Base-by-base conservation (phyloP, 140 eudicot species). In the Eryngium alpinum region DNA sequence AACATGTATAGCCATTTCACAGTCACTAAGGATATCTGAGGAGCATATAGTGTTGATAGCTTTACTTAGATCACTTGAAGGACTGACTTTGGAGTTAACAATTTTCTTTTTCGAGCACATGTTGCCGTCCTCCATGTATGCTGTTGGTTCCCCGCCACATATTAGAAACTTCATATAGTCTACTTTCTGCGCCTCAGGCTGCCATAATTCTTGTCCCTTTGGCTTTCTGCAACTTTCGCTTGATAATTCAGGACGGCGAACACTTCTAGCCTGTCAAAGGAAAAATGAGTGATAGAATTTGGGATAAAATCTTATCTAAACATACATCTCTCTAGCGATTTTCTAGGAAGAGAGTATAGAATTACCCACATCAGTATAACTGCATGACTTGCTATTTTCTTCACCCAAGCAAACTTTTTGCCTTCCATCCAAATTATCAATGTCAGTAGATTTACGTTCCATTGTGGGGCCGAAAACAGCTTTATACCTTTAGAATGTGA, bases 1-100 rank as follows among this genome's bases (percentile, higher is more conserved):
- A 56, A 82, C 83, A 79, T 91, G 97, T 72, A 92, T 60, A 21
- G 97, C 97, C 67, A 46, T 77, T 85, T 92, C 96, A 77, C 97
- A 92, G 76, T 92, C 91, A 15, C 51, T 31, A n/a, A 92, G 86
- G 87, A 76, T 86, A 66, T 86, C 85, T 3, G 91, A 90, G 77
- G 87, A 85, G 88, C 86, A 87, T 77, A 92, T 79, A 1, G 88
- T 85, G 77, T 80, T n/a, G 34, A 90, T 75, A 66, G 96, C 93
- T 77, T 72, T 79, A n/a, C 80, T 79, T 51, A 89, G 83, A 56
- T 86, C 92, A 56, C 85, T 77, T 67, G 87, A 80, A 25, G 78
- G 78, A 63, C 38, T 80, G 74, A 16, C 71, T 28, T 43, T 59
- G 72, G 79, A 75, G 16, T 60, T 85, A n/a, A 28, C 84, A 34